A percentile compares a stretch with the other conserved stretches of the same genome.
These are phyloP conservation scores for Debaryomycetaceae sp. DNA, from an alignment of 1,139 yeast genomes.

Conservation along the genomic window DNA sequence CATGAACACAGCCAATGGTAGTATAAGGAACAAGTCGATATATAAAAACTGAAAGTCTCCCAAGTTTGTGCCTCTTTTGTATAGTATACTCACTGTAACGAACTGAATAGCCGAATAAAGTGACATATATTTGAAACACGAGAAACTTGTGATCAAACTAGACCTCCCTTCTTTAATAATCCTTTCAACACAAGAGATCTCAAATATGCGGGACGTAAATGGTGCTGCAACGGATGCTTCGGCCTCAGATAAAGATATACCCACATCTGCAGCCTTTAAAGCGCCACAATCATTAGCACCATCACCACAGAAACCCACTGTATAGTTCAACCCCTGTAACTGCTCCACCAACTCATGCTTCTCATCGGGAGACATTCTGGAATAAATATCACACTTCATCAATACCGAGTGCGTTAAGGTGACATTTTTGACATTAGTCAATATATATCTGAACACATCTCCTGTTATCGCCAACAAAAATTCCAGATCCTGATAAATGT, in stretches of 20 bases:
- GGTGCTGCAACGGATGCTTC: conserved; percentile 99
- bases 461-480: conserved; percentile 87
- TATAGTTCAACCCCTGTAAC: conserved; percentile 77
- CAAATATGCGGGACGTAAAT: conserved; percentile 85
- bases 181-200: conserved; percentile 86
- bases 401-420: conserved; percentile 54
- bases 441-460: conserved; percentile 75
- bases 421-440: conserved; percentile 50
- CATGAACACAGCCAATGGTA: conserved; percentile 95
- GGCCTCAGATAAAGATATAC: conserved; percentile 92
- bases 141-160: conserved; percentile 88
- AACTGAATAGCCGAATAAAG: conserved; percentile 95
- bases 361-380: conserved; percentile 98
- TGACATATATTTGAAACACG: conserved; percentile 98
- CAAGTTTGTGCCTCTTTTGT: conserved; percentile 84
- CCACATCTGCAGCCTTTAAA: conserved; percentile 93
- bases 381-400: conserved; percentile 74
- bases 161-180: conserved; percentile 94
- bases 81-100: conserved; percentile 76
- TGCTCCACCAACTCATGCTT: conserved; percentile 93
- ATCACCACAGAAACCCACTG: conserved; percentile 97
- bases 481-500: conserved; percentile 23
- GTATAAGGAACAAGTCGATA: conserved; percentile 83
- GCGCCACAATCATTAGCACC: conserved; percentile 99
- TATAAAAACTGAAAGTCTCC: conserved; percentile 98